Evolutionary conservation across 2,329 filamentous ascomycete genomes (phyloP), one percentile per base, ranked within the genome.

Genomic region (Aspergillus carbonarius): DNA sequence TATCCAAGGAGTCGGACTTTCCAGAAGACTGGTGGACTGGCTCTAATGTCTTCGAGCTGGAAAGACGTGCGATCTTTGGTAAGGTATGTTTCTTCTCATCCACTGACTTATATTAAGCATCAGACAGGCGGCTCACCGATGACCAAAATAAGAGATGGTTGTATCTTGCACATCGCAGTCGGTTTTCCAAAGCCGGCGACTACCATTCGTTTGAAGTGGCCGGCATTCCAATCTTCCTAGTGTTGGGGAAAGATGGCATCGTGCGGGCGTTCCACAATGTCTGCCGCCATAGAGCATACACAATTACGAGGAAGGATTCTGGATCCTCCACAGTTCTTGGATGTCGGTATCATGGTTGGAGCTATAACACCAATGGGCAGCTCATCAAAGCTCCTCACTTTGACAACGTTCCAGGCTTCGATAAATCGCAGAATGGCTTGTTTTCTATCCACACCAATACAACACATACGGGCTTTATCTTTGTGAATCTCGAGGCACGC

Each of bases 341-440:
- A 0, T 88, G 85, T 76, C 81, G 82, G 59, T 87, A 87, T 65
- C 85, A 87, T 65, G 84, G 84, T 42, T 88, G 85, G 85, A 84
- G 82, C 2, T 87, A 87, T 60, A 82, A 83, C 46, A 74, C 84
- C 2, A 78, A 76, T 27, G 85, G 85, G 13, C 81, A 82, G 50
- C 75, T 87, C 2, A 81, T 84, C 25, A 87, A 87, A 68, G 85
- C 85, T 1, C 85, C 85, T 0, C 79, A 82, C 2, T 88, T 85
- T 65, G 79, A 85, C 40, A 78, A 81, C 18, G 71, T 86, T 1
- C 74, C 77, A 1, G 82, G 81, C 8, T 88, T 88, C 64, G 81
- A 85, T 63, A 83, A 80, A 70, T 73, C 75, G 10, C 73, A 83
- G 68, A 86, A 87, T 61, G 78, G 81, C 6, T 77, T 88, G 0